Evolutionary conservation across 2,329 filamentous ascomycete genomes (phyloP), one percentile per base, ranked within the genome.

Genomic region (Trichophyton equinum): DNA sequence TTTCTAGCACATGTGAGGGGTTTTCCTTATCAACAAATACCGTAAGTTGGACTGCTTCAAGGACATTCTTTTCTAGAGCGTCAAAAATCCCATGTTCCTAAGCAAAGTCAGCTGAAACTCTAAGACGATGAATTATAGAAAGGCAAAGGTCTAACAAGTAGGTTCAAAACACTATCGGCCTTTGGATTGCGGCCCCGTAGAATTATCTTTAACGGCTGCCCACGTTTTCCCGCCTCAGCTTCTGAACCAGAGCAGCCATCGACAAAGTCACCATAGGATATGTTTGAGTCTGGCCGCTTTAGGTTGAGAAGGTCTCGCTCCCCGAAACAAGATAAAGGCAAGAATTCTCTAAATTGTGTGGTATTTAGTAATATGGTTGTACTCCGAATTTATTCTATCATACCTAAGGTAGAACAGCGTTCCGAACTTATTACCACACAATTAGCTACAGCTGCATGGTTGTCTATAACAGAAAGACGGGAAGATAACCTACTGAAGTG

Each of bases 61-160:
- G 71, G 25, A 73, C 69, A 30, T 74, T 74, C 22, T 70, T 71
- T 56, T 72, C 67, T 3, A 81, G 64, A 4, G 77, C 77, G 18
- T 76, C 72, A 64, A 80, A 80, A 2, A 76, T 76, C 6, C 76
- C 78, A 25, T 72, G 68, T 67, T 81, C 78, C 79, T 81, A 59
- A n/a, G 33, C 6, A 30, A 46, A 22, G n/a, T 33, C 22, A 57
- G 36, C 25, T 36, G 22, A 15, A 25, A 3, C 7, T 53, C 27
- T 30, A 40, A 4, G 13, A 20, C 33, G 9, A n/a, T n/a, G 6
- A 30, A 30, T 30, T 8, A 9, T 22, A 9, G 3, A 66, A 25
- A 40, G n/a, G 1, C 9, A 13, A 30, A 5, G 22, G 60, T 30
- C 73, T 65, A 67, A 80, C 79, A 63, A 81, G 71, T 67, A 77